These are phyloP conservation scores for Ramaria rubella DNA, from an alignment of 768 basidiomycete species.

Conservation along the genomic window DNA sequence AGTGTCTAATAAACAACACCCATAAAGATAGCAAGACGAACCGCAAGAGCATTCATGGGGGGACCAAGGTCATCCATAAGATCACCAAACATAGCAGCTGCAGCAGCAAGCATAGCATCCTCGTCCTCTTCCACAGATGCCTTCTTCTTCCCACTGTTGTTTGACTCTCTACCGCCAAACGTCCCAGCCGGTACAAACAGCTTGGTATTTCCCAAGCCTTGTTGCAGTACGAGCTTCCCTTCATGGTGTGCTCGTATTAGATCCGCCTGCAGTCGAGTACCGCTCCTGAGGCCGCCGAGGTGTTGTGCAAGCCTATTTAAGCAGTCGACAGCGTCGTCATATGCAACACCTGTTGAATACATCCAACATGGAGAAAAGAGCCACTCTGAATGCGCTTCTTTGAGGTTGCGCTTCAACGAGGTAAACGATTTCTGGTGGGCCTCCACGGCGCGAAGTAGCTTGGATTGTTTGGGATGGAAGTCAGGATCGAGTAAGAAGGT, in stretches of 20 bases:
- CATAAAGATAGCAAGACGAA: constrained; percentile 28
- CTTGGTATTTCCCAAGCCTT: constrained; percentile 18
- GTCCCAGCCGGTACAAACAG: constrained; percentile 6
- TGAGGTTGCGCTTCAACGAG: constrained; percentile 75
- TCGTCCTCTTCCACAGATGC: constrained; percentile 32
- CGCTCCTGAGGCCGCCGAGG: constrained; percentile 80
- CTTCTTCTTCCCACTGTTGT: constrained; percentile 18
- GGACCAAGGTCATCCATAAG: constrained; percentile 74
- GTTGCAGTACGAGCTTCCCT: constrained; percentile 34
- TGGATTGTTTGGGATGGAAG: constrained; percentile 49
- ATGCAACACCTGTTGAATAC: constrained; percentile 42
- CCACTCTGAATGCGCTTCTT: constrained; percentile 87
- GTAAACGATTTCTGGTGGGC: constrained; percentile 88
- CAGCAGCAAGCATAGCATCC: constrained; percentile 46
- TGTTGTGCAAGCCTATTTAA: constrained; percentile 91
- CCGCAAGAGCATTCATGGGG: constrained; percentile 67
- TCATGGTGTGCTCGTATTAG: constrained; percentile 55
- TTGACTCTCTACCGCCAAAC: constrained; percentile 18
- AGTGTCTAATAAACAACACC: neutral
- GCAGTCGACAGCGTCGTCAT: constrained; percentile 81
- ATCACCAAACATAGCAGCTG: constrained; percentile 71
- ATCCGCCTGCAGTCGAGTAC: constrained; percentile 79
- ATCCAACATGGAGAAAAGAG: constrained; percentile 23
- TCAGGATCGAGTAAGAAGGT: constrained; percentile 77
- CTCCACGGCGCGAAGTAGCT: constrained; percentile 73